Evolutionary conservation across 345 rosid species (phyloP), one percentile per base, ranked within the genome.

Genomic region (Carallia pectinifolia): DNA sequence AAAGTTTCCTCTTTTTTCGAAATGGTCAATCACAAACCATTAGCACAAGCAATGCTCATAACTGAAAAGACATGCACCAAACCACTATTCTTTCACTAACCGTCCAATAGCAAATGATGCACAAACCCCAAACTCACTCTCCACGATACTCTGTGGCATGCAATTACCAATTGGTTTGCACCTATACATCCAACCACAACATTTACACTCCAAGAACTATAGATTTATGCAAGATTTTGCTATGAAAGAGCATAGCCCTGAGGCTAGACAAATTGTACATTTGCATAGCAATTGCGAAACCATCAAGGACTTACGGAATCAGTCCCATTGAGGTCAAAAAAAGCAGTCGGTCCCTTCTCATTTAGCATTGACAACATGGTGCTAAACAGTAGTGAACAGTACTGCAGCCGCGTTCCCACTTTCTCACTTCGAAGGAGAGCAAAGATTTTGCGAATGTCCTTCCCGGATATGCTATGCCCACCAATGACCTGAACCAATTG

Each of bases 391-490:
- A 89, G 82, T 37, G 96, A 91, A 83, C 95, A 90, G 80, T 87
- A 89, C 67, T 87, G 89, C 80, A 86, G 97, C 66, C 79, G 82
- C 61, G 82, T 82, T 53, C 95, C 89, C 66, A 91, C 92, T 88
- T 88, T 94, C 83, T 94, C 93, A 79, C 96, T 86, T 75, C 98
- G 91, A 40, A 94, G 96, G 73, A 94, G 90, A 62, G 97, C 90
- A 70, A 94, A 94, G 58, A 94, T 89, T 82, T 89, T 94, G 64
- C 98, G 95, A 47, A 94, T 91, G 81, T 94, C 98, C 88, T 90
- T 94, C 71, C 98, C 98, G 71, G 97, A 94, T 76, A 94, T 86
- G 83, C 97, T 91, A 84, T 94, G 95, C 74, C 98, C 98, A 78
- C 98, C 98, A 70, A 89, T 82, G 72, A 91, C 89, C 83, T 88